phyloP scores from a whole-genome alignment of 2,329 filamentous ascomycete genomes.

The Eutypa lata region DNA sequence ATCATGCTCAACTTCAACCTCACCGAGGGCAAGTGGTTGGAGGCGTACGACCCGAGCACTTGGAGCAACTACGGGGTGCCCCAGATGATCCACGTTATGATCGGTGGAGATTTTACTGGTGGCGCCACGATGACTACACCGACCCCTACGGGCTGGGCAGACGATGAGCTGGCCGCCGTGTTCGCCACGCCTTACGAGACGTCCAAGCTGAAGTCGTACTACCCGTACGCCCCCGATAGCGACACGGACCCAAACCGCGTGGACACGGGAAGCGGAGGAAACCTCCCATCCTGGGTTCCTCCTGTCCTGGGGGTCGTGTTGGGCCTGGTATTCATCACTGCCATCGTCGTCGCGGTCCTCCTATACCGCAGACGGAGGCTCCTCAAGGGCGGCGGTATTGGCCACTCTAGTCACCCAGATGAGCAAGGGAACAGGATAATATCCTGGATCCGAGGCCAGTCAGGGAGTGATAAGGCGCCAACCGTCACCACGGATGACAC shows the following conservation, averaged over 20 bases:
- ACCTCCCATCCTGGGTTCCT: conserved; percentile 55
- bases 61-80: conserved; percentile 70
- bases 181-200: conserved; percentile 56
- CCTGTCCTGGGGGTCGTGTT: conserved; percentile 62
- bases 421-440: conserved; percentile 46
- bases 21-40: conserved; percentile 65
- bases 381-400: conserved; percentile 34
- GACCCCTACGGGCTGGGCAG: conserved; percentile 54
- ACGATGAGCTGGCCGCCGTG: conserved; percentile 43
- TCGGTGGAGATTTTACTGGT: conserved; percentile 65
- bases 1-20: conserved; percentile 67
- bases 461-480: conserved; percentile 37
- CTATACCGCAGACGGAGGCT: conserved; percentile 49
- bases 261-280: conserved; percentile 24
- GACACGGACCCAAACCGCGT: conserved; percentile 25
- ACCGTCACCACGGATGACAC: conserved; percentile 45
- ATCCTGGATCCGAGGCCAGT: conserved; percentile 50
- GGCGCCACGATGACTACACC: conserved; percentile 69
- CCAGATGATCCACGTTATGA: conserved; percentile 55
- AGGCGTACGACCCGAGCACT: conserved; percentile 63
- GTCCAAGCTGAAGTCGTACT: conserved; percentile 55
- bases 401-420: conserved; percentile 39
- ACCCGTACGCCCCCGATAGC: conserved; percentile 51
- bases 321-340: conserved; percentile 54
- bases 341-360: conserved; percentile 47